Conservation (phyloP, 2,329 filamentous ascomycete species). For the Trichoderma sp. region DNA sequence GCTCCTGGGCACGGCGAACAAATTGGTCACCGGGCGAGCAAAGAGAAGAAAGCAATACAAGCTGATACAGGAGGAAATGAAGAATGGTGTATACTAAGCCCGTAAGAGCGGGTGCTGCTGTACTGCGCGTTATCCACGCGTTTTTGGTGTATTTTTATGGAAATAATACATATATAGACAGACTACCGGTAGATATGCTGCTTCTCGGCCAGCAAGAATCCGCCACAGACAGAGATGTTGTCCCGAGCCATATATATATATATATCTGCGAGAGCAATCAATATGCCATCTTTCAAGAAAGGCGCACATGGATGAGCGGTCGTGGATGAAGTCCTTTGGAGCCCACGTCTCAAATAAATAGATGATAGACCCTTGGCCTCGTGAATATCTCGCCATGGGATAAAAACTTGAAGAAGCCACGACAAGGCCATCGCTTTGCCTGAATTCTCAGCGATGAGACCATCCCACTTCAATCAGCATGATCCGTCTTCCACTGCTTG, state of each 20-base stretch:
- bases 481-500: slow-evolving; percentile 73
- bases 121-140: neutral
- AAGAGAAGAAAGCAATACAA: slow-evolving; percentile 67
- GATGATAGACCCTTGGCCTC: neutral
- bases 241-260: neutral
- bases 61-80: slow-evolving; percentile 14
- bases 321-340: neutral
- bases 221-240: neutral
- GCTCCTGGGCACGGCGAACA: slow-evolving; percentile 59
- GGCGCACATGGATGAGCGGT: neutral
- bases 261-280: neutral
- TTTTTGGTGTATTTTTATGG: neutral
- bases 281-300: neutral
- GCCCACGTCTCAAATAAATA: neutral
- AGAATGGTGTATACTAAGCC: neutral
- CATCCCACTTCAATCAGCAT: slow-evolving; percentile 20
- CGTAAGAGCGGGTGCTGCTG: neutral
- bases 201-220: neutral
- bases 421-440: neutral
- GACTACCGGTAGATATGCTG: neutral
- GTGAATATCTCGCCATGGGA: neutral
- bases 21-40: slow-evolving; percentile 52
- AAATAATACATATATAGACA: neutral
- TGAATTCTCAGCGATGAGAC: neutral
- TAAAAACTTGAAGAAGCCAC: neutral